Conservation (phyloP, 768 basidiomycete species). For the Boletus rubropictus region DNA sequence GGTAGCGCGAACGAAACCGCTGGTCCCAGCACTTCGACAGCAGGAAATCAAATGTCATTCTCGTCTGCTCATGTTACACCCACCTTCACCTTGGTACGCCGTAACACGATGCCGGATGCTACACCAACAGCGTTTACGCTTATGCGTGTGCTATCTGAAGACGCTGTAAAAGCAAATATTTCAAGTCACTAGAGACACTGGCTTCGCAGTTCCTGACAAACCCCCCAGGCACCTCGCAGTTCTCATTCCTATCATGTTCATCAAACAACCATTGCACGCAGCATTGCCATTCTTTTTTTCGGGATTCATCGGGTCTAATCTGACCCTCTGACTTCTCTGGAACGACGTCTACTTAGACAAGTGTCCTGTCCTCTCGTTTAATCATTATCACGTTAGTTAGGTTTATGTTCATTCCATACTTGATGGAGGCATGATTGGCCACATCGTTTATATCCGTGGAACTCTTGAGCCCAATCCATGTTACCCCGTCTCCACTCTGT, state of each 20-base stretch:
- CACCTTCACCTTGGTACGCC: constrained; percentile 52
- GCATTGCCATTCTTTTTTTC: not conserved
- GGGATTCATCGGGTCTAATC: constrained; percentile 1
- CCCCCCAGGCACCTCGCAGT: not conserved
- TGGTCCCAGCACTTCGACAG: constrained; percentile 14
- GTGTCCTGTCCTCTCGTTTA: constrained; percentile 30
- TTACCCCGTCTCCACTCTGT: constrained; percentile 4
- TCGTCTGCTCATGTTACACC: constrained; percentile 47
- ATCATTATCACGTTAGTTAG: constrained; percentile 18
- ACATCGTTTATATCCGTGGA: constrained; percentile 10
- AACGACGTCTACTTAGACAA: constrained; percentile 21
- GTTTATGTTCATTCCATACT: constrained; percentile 24
- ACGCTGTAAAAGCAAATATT: not conserved
- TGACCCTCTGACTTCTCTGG: constrained; percentile 9
- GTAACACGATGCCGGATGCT: constrained; percentile 20
- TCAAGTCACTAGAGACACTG: constrained; percentile 10
- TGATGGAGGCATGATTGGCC: constrained; percentile 13
- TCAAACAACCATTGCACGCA: constrained; percentile 5
- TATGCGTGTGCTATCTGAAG: constrained; percentile 8
- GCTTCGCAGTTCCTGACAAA: constrained; percentile 6
- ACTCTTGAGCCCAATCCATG: not conserved
- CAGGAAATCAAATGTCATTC: constrained; percentile 14
- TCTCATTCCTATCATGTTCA: constrained; percentile 2
- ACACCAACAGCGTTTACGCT: constrained; percentile 10
- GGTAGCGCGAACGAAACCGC: constrained; percentile 49